These are phyloP conservation scores for Porphyrellus sp. DNA, from an alignment of 1,284 basidiomycete genomes.

Conservation along the genomic window DNA sequence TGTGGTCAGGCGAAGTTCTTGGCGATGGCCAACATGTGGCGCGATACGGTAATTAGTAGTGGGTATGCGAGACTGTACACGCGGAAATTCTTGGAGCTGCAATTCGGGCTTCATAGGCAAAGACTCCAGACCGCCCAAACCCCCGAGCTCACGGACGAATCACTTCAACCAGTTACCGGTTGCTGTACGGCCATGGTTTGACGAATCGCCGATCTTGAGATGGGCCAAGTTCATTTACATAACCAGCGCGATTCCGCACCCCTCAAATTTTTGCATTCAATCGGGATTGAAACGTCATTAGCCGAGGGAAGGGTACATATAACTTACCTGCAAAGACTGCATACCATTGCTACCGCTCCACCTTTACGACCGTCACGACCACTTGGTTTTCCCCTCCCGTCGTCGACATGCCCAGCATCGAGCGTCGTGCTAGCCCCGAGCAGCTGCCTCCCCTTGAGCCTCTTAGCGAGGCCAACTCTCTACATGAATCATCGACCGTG, in stretches of 20 bases:
- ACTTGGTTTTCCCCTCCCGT: neutral
- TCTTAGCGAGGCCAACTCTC: conserved; percentile 12
- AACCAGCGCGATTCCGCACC: neutral
- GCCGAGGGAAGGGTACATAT: neutral
- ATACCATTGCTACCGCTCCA: neutral
- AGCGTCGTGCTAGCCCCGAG: conserved; percentile 7
- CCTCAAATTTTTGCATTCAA: neutral
- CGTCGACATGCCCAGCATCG: conserved; percentile 11
- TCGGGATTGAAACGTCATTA: neutral
- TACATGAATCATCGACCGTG: conserved; percentile 1
- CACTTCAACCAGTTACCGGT: no score
- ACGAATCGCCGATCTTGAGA: neutral
- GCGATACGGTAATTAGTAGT: no score
- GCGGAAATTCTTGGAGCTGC: no score
- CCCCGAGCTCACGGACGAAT: no score
- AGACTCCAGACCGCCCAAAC: no score
- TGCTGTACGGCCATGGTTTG: no score
- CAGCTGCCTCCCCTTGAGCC: conserved; percentile 27
- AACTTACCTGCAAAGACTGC: no score
- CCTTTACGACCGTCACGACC: neutral
- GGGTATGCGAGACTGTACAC: no score
- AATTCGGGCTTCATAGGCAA: no score
- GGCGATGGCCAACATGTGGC: no score
- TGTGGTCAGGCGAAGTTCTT: no score
- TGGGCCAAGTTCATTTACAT: neutral